These are phyloP conservation scores for Magnolia sinica DNA, from an alignment of 164 flowering plant genomes.

Conservation along the genomic window DNA sequence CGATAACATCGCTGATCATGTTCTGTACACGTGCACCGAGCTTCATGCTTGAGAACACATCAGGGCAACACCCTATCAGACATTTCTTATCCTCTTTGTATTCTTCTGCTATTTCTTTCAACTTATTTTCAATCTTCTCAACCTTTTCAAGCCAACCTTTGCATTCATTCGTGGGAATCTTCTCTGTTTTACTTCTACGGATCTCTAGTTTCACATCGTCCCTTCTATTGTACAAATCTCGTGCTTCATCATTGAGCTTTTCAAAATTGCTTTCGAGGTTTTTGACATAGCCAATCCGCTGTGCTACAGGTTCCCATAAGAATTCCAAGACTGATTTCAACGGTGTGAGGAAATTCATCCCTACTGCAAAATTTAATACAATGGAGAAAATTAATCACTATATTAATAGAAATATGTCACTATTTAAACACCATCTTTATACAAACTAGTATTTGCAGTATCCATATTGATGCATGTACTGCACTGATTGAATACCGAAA, in stretches of 20 bases:
- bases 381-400: neutral
- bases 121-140: neutral
- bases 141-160: conserved; percentile 3
- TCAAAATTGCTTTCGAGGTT: neutral
- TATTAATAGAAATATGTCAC: too few relatives aligned
- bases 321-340: neutral
- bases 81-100: conserved; percentile 1
- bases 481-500: too few relatives aligned
- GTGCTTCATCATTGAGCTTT: neutral
- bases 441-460: too few relatives aligned
- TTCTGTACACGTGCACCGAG: neutral
- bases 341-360: neutral
- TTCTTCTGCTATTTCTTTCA: neutral
- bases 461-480: too few relatives aligned
- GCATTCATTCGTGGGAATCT: neutral
- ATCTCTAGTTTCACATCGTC: neutral
- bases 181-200: neutral
- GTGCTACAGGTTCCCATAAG: neutral
- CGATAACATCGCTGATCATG: neutral
- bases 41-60: neutral
- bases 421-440: too few relatives aligned
- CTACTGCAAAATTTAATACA: neutral
- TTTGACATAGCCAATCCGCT: neutral
- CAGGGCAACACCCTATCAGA: neutral
- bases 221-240: neutral